These are phyloP conservation scores for Pleurotus salmoneostramineus DNA, from an alignment of 768 basidiomycete species.

Conservation along the genomic window DNA sequence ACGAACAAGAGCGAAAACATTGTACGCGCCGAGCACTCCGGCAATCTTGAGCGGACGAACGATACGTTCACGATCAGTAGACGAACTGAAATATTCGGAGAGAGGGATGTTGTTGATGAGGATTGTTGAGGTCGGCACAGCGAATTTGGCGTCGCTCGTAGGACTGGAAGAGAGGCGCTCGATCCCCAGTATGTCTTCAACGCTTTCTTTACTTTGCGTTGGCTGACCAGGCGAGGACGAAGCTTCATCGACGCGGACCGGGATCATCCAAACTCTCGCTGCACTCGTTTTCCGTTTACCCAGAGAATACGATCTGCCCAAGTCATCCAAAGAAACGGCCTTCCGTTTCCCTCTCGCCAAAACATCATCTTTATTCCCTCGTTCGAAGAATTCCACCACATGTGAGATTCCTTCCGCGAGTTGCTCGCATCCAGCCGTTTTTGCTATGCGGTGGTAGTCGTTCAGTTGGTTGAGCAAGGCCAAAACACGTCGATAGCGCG, in stretches of 20 bases:
- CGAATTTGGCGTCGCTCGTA: background rate
- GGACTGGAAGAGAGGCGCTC: background rate
- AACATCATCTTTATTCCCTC: constrained; percentile 50
- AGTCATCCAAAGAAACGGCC: constrained; percentile 59
- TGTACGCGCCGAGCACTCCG: constrained; percentile 83
- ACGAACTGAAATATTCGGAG: constrained; percentile 70
- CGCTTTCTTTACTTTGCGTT: constrained; percentile 16
- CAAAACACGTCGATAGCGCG: constrained; percentile 66
- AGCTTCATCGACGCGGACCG: constrained; percentile 30
- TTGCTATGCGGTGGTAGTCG: constrained; percentile 56
- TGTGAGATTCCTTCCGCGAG: constrained; percentile 45
- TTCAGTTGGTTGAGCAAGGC: constrained; percentile 63
- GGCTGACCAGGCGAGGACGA: constrained; percentile 5
- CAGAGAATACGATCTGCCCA: constrained; percentile 81
- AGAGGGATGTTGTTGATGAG: constrained; percentile 86
- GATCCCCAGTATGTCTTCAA: constrained; percentile 24
- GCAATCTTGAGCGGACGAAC: constrained; percentile 82
- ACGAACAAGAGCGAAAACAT: constrained; percentile 65
- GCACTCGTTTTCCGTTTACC: constrained; percentile 88
- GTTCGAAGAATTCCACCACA: constrained; percentile 63
- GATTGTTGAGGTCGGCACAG: constrained; percentile 57
- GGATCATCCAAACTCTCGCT: constrained; percentile 92
- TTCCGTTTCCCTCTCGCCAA: constrained; percentile 51
- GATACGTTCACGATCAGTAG: constrained; percentile 76
- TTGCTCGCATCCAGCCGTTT: constrained; percentile 52